Evolutionary conservation across 2,329 filamentous ascomycete genomes (phyloP).

Genomic region (Alternaria angustiovoidea): DNA sequence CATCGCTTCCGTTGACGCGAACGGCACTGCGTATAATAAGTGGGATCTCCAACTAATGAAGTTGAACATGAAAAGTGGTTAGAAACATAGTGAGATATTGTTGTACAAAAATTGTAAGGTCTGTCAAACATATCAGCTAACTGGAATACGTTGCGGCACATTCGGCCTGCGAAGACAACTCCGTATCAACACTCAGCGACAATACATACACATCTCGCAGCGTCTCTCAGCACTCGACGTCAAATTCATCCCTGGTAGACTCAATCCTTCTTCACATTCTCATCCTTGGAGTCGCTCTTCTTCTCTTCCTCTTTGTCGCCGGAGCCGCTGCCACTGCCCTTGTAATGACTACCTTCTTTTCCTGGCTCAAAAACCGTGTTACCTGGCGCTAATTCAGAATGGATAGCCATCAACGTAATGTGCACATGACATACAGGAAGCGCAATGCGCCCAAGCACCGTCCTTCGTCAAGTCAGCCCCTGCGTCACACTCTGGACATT

Average conservation of each 20-base stretch:
- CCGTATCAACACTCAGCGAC: not conserved
- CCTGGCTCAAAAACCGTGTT: slow-evolving; percentile 41
- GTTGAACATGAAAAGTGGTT: not conserved
- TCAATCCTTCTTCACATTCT: slow-evolving; percentile 14
- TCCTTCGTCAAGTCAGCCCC: slow-evolving; percentile 41
- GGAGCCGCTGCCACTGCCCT: slow-evolving; percentile 34
- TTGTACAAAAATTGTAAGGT: not conserved
- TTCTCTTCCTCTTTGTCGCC: slow-evolving; percentile 37
- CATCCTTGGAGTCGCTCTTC: slow-evolving; percentile 22
- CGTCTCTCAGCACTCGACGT: not conserved
- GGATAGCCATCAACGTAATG: not conserved
- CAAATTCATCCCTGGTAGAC: not conserved
- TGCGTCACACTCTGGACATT: slow-evolving; percentile 41
- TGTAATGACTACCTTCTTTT: slow-evolving; percentile 38
- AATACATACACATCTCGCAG: not conserved
- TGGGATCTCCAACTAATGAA: too few relatives aligned
- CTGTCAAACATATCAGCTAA: not conserved
- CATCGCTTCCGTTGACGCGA: not conserved
- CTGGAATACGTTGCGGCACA: not conserved
- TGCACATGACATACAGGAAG: slow-evolving; percentile 31
- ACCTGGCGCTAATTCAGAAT: not conserved
- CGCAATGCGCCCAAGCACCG: slow-evolving; percentile 40
- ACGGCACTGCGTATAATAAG: too few relatives aligned
- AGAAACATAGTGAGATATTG: too few relatives aligned
- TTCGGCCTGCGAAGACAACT: not conserved